These are phyloP conservation scores for Nannochloris sp. DNA, from an alignment of 139 green algal species.

Conservation along the genomic window DNA sequence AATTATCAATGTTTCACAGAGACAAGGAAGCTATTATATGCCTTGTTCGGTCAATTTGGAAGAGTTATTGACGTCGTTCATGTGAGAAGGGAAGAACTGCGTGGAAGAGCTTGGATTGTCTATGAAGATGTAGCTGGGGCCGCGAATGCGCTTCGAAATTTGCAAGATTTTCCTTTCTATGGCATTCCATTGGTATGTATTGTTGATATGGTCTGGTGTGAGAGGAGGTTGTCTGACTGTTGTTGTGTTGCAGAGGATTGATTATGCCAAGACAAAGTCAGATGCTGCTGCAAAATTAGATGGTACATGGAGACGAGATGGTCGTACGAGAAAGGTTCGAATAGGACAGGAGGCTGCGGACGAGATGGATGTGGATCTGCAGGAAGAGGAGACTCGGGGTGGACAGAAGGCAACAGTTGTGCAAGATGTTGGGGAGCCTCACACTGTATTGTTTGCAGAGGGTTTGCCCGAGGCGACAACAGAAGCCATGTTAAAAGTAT, in stretches of 20 bases:
- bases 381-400: not conserved
- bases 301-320: slow-evolving; percentile 60
- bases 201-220: not conserved
- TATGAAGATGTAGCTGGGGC: slow-evolving; percentile 79
- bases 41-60: slow-evolving; percentile 95
- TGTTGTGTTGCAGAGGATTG: slow-evolving; percentile 3
- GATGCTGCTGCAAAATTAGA: slow-evolving; percentile 79
- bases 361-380: not conserved
- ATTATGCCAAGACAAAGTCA: slow-evolving; percentile 78
- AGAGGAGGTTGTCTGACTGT: not conserved
- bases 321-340: slow-evolving; percentile 44
- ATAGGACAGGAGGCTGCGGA: not conserved
- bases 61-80: slow-evolving; percentile 88
- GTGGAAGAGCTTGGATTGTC: slow-evolving; percentile 93
- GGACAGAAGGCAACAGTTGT: not conserved
- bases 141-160: slow-evolving; percentile 76
- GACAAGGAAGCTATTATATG: slow-evolving; percentile 85
- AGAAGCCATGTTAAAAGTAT: slow-evolving; percentile 76
- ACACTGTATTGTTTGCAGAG: slow-evolving; percentile 93
- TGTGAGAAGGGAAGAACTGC: slow-evolving; percentile 26
- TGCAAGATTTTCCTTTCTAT: slow-evolving; percentile 99
- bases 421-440: slow-evolving; percentile 43
- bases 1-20: slow-evolving; percentile 46
- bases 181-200: slow-evolving; percentile 71
- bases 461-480: slow-evolving; percentile 81